Base-by-base conservation (phyloP, 495 filamentous ascomycete genomes). In the Penicillium roqueforti region DNA sequence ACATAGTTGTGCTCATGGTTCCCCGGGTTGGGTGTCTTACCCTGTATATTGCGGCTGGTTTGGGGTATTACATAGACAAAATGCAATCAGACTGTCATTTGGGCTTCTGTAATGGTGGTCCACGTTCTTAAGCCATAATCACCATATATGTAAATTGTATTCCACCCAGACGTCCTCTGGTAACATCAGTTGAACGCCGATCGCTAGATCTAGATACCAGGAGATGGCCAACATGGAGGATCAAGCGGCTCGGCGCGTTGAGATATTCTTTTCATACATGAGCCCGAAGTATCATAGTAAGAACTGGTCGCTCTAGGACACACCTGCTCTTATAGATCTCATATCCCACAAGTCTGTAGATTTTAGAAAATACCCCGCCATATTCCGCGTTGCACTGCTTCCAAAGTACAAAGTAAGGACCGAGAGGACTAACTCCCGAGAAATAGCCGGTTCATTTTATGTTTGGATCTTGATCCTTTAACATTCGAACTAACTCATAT, bases 21-120 rank as follows among this genome's bases (percentile, higher is more conserved):
- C 47, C 61, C 61, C 52, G 58, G 60, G 60, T 62, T 47, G 46
- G 54, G 58, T 54, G 54, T 58, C 39, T 10, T 16, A 23, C 32
- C 31, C 16, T 57, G 53, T 47, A 54, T 16, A 54, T 54, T 54
- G 32, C 29, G 44, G 8, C 2, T 45, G n/a, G n/a, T 29, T 47
- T 47, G 42, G 49, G 29, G 18, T 47, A n/a, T 16, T 51, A 40
- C n/a, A 53, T 60, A 50, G 19, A 56, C 39, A 38, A 53, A 39
- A 56, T 57, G 51, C 40, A 39, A 54, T 54, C 51, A 60, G 58
- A 60, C 45, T 60, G 50, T 36, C 25, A 14, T 28, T 14, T 20
- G 3, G 18, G 46, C 3, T 28, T 29, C 26, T 26, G 25, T 25
- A 46, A n/a, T n/a, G n/a, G n/a, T n/a, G n/a, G n/a, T n/a, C n/a